phyloP scores from a whole-genome alignment of 2,329 filamentous ascomycete genomes.

The Colletotrichum sp. region DNA sequence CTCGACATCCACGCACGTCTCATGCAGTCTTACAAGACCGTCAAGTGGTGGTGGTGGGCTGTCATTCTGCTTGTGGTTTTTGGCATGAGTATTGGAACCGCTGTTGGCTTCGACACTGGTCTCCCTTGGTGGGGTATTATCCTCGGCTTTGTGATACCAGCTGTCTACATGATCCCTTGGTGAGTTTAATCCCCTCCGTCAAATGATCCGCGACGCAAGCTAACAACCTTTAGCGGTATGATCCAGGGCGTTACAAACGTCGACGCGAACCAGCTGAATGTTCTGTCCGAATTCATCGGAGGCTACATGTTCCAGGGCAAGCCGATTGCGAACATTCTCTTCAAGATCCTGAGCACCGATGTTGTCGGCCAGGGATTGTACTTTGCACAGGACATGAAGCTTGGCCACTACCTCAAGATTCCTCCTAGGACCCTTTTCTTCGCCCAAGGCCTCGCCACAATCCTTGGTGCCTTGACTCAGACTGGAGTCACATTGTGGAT shows the following conservation, averaged over 20 bases:
- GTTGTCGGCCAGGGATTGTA: conserved; percentile 38
- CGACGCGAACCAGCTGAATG: conserved; percentile 45
- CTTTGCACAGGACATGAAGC: conserved; percentile 55
- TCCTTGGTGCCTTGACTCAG: conserved; percentile 42
- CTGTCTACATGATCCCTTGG: conserved; percentile 53
- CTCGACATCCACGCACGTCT: conserved; percentile 53
- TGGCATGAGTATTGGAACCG: conserved; percentile 36
- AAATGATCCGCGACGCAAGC: neutral
- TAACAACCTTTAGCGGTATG: conserved; percentile 34
- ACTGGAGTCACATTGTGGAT: conserved; percentile 35
- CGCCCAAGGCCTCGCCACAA: conserved; percentile 61
- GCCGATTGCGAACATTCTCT: conserved; percentile 40
- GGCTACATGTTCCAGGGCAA: conserved; percentile 55
- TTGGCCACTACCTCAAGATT: conserved; percentile 58
- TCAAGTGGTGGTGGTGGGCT: conserved; percentile 64
- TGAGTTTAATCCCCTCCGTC: neutral
- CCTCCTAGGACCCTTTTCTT: conserved; percentile 65
- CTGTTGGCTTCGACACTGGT: conserved; percentile 56
- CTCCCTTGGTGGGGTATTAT: conserved; percentile 63
- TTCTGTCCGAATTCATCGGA: conserved; percentile 11
- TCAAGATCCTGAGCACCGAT: conserved; percentile 40
- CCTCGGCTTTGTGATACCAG: conserved; percentile 47
- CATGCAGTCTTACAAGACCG: conserved; percentile 60
- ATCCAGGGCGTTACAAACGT: conserved; percentile 47
- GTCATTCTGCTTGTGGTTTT: conserved; percentile 49